Evolutionary conservation across 2,329 filamentous ascomycete species (phyloP), one percentile per base, ranked within the genome.

Genomic region (Aureobasidium sp.): DNA sequence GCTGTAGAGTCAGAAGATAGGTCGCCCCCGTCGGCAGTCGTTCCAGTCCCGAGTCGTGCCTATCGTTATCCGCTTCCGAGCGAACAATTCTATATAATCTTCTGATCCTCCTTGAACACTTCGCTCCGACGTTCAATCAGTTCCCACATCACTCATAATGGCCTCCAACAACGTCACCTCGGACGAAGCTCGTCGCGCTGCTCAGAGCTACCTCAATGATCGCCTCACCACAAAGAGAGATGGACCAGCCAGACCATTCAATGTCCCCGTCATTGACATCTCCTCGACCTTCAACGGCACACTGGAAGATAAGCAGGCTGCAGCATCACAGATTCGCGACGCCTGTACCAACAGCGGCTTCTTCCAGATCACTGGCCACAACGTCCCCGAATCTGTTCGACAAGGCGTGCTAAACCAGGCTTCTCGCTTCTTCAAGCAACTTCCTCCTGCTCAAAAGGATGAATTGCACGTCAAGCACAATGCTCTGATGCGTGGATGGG

Each of bases 401-500:
- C 22, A 52, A 22, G 73, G 74, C 0, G 72, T 77, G n/a, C 60
- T 78, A 19, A 62, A 67, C 1, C 71, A 76, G 59, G 74, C 75
- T 0, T 70, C 75, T 31, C 67, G 70, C 1, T 76, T 81, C 60
- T 81, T 81, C 60, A 76, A 50, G 61, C 67, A 73, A 2, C 66
- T 79, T 2, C 72, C 77, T 0, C 68, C 75, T 5, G 73, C 78
- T 61, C 77, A 77, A 64, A 81, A 80, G 64, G 71, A 79, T 62
- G 73, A 68, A 0, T 37, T 78, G 14, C 75, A 77, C 62, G 70
- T 77, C 44, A 72, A 72, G 61, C 66, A 75, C 48, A 75, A 71
- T 22, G 70, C 71, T 9, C 70, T 75, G 45, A 73, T 76, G 37
- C 70, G 75, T 37, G 76, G 75, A 0, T 78, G 71, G 70, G 75